A percentile compares a stretch with the other conserved stretches of the same genome.
Conservation (phyloP, 148 eudicot genomes). For the Vaccinium macrocarpon region DNA sequence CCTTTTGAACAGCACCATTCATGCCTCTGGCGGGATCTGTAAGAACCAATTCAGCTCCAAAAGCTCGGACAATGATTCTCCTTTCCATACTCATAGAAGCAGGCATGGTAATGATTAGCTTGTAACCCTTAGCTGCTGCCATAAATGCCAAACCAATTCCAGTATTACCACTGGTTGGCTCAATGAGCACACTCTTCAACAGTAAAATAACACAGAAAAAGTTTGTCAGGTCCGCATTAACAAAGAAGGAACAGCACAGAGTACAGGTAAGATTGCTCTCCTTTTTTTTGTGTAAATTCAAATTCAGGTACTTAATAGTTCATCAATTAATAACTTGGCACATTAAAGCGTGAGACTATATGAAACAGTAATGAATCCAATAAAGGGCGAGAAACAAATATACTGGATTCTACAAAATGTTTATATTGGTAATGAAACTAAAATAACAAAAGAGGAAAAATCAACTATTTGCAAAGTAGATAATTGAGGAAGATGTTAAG, state of each 20-base stretch:
- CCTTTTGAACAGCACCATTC: constrained; percentile 50
- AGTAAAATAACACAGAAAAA: background rate
- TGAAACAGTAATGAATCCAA: background rate
- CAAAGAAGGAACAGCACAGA: background rate
- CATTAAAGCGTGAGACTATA: background rate
- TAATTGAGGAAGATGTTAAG: background rate
- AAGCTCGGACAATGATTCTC: constrained; percentile 61
- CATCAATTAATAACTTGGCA: background rate
- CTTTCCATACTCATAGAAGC: constrained; percentile 63
- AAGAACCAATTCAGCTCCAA: constrained; percentile 77
- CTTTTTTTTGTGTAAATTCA: no score
- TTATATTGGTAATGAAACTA: background rate
- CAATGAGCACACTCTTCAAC: constrained; percentile 73
- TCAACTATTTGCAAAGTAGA: background rate
- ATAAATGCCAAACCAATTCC: constrained; percentile 86
- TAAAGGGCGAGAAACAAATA: background rate
- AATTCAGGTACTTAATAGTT: background rate
- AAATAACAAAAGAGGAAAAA: background rate
- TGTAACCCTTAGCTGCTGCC: constrained; percentile 88
- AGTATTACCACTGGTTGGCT: constrained; percentile 83
- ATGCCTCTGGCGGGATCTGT: constrained; percentile 57
- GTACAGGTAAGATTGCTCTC: background rate
- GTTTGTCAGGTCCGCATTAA: constrained; percentile 10
- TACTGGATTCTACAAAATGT: background rate
- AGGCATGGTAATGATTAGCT: constrained; percentile 79